Base-by-base conservation (phyloP, 352 stramenopile genomes). In the Pythium apleroticum region DNA sequence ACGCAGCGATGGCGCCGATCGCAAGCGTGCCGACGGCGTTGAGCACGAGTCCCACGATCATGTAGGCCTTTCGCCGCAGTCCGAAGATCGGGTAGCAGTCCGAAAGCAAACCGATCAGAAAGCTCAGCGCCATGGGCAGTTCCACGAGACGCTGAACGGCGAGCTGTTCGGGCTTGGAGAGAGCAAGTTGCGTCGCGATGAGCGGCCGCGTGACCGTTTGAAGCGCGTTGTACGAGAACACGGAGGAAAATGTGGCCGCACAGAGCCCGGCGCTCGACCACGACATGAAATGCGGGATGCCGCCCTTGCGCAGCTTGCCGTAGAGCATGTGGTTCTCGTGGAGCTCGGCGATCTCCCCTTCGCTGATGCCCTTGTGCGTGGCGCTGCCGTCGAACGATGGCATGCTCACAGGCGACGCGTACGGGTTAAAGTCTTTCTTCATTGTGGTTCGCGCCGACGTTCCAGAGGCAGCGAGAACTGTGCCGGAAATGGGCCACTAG, bases 81-180 rank as follows among this genome's bases (percentile, higher is more conserved):
- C 71, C 71, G 8, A 46, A 31, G 37, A 75, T 68, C 35, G 73
- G 73, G 53, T 65, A 72, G 30, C 39, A 69, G 43, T 80, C 73
- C 4, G 71, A 76, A 7, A 80, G n/a, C 17, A 80, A 24, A 15
- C 73, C 70, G 10, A 77, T 57, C 43, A 76, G 45, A n/a, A 80
- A 65, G 49, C 61, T 69, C 28, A 77, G 41, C 15, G 66, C 62
- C 65, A 72, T 65, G 28, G 69, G 65, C 37, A 76, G 20, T 17
- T 76, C 58, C 17, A 76, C 65, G 39, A 73, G 33, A 11, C 66
- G 65, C 48, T 60, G 52, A 15, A 71, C 55, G 8, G 65, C 69
- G 24, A 60, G 52, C 19, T 59, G 54, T 56, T 76, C 41, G 14
- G 63, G 60, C 14, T 24, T 11, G 6, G 55, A 52, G n/a, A 76